phyloP scores from a whole-genome alignment of 2,329 filamentous ascomycete species.

The Ceratocystis alfenasii region DNA sequence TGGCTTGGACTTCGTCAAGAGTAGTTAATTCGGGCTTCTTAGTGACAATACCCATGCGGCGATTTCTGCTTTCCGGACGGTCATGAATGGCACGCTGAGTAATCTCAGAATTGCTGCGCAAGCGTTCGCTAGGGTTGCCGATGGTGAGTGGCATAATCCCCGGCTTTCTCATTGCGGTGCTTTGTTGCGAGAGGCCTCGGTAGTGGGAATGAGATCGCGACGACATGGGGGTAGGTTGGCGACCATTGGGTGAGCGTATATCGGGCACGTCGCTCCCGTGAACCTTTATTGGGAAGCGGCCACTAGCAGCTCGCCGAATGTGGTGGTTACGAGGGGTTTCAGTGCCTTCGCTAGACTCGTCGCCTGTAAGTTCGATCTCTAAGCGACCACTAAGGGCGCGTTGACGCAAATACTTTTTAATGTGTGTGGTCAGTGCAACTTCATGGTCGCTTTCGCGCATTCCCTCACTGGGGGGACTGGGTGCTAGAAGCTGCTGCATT shows the following conservation, averaged over 20 bases:
- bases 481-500: conserved; percentile 43
- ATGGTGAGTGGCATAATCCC: conserved; percentile 60
- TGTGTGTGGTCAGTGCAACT: conserved; percentile 46
- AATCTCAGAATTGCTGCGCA: conserved; percentile 54
- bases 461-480: conserved; percentile 44
- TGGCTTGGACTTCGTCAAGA: conserved; percentile 47
- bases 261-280: conserved; percentile 59
- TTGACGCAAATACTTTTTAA: conserved; percentile 49
- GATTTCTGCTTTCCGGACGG: conserved; percentile 42
- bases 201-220: conserved; percentile 59
- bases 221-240: conserved; percentile 58
- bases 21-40: conserved; percentile 52
- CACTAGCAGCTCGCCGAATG: conserved; percentile 49
- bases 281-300: conserved; percentile 57
- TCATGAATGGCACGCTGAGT: conserved; percentile 38
- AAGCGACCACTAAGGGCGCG: conserved; percentile 40
- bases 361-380: conserved; percentile 45
- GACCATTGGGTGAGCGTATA: conserved; percentile 51
- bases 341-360: conserved; percentile 58
- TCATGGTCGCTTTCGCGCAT: conserved; percentile 54
- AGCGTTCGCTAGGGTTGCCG: conserved; percentile 55
- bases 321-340: conserved; percentile 68
- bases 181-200: conserved; percentile 60
- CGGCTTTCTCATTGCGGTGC: conserved; percentile 45
- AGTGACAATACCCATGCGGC: conserved; percentile 53